Evolutionary conservation across 768 basidiomycete species (phyloP), one percentile per base, ranked within the genome.

Genomic region (Tulasnella sp.): DNA sequence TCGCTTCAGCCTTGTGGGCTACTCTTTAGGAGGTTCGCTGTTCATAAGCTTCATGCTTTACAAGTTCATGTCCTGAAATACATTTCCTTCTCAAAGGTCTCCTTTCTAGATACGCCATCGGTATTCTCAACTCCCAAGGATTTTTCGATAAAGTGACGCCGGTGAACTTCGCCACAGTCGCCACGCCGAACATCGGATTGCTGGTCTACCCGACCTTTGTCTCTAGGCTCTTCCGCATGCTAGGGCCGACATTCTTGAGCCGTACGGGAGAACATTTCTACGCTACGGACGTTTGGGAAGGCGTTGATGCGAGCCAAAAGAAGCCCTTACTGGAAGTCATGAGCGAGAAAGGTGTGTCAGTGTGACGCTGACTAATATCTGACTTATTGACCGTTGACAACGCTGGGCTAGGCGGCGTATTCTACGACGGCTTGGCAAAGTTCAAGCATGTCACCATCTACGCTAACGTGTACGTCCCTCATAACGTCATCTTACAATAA

Each of bases 231-330:
- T 66, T 75, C 10, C 73, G 75, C 1, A 73, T 69, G 19, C 66
- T 93, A 9, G 91, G 86, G 0, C 80, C 86, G 0, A 80, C 73
- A 55, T 70, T 91, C 12, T 72, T 92, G 27, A 85, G 85, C 4
- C 74, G 90, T 55, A 89, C 90, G 0, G 91, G 91, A 5, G 79
- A 85, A 58, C 87, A 88, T 61, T 83, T 89, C 64, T 88, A 79
- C 66, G 81, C 77, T 56, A 74, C 73, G 0, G 90, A 93, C 69
- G 79, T 79, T 63, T 79, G 80, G 4, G 73, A 52, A 43, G 49
- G 76, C 3, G 78, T 73, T 48, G 86, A 87, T 7, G 54, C 3
- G n/a, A 41, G 41, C 15, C n/a, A 49, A 29, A 31, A 21, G 24
- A 74, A 81, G 52, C 78, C 85, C 4, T 69, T 92, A 9, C 65